A percentile compares a stretch with the other conserved stretches of the same genome.
These are phyloP conservation scores for Pseudofabraea citricarpa DNA, from an alignment of 2,329 filamentous ascomycete species.

Conservation along the genomic window DNA sequence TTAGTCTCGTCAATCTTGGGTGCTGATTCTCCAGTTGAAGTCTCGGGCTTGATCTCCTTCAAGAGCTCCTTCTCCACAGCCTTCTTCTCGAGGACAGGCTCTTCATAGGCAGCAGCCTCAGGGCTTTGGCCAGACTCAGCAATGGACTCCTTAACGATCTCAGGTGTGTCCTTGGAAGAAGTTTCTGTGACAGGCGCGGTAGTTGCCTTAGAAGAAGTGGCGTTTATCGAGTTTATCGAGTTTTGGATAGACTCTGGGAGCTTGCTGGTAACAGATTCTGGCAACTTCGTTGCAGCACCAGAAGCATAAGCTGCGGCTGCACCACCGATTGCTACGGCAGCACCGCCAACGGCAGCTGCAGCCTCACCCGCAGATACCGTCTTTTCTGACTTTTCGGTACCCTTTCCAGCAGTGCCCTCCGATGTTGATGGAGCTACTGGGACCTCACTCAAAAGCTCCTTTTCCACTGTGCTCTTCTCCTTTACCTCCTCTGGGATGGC, in stretches of 20 bases:
- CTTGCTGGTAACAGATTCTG: constrained; percentile 34
- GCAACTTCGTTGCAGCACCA: constrained; percentile 28
- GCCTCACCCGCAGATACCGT: constrained; percentile 37
- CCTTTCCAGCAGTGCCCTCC: constrained; percentile 47
- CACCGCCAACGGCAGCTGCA: constrained; percentile 35
- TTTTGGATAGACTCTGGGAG: constrained; percentile 51
- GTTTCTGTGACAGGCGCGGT: constrained; percentile 38
- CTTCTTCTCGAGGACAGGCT: constrained; percentile 71
- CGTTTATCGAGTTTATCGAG: constrained; percentile 43
- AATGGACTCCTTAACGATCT: constrained; percentile 53
- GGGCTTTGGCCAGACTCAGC: constrained; percentile 54
- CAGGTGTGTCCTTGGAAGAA: constrained; percentile 46
- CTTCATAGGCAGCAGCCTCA: constrained; percentile 65
- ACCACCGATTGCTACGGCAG: constrained; percentile 36
- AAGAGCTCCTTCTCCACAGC: constrained; percentile 70
- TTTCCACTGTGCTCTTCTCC: constrained; percentile 68
- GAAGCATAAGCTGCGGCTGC: constrained; percentile 34
- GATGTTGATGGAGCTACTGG: constrained; percentile 53
- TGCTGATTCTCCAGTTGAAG: constrained; percentile 23
- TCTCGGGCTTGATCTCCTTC: constrained; percentile 49
- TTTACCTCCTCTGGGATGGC: constrained; percentile 59
- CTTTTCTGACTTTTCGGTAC: constrained; percentile 49
- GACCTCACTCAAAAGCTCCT: constrained; percentile 65
- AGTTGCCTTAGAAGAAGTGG: no score
- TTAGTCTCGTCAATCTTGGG: constrained; percentile 37